Conservation (phyloP, 1,284 basidiomycete genomes). For the Wallemia hederae region DNA sequence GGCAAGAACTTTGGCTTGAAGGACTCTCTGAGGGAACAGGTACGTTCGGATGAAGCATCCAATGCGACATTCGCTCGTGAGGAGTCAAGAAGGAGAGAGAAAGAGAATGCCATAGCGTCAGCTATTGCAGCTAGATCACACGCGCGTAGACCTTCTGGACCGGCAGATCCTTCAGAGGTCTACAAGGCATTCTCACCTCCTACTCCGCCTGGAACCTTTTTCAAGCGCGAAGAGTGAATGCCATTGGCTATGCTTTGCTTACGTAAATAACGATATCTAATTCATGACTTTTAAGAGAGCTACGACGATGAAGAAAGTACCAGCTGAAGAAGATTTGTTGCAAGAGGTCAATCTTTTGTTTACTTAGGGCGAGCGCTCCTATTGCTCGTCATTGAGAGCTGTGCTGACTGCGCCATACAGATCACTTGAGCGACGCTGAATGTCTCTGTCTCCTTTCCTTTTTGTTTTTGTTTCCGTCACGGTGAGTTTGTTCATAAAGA, state of each 20-base stretch:
- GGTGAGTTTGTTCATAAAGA: too few species aligned
- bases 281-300: not conserved
- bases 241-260: not conserved
- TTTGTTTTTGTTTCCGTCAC: not conserved
- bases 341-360: slow-evolving; percentile 1
- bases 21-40: not conserved
- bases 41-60: not conserved
- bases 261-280: not conserved
- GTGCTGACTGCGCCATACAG: not conserved
- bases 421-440: not conserved
- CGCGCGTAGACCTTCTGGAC: not conserved
- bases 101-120: not conserved
- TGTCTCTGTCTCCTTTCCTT: not conserved
- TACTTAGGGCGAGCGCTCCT: not conserved
- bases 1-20: not conserved
- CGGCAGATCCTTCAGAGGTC: not conserved
- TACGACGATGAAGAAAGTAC: not conserved
- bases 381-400: not conserved
- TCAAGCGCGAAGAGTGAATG: not conserved
- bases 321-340: not conserved
- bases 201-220: not conserved
- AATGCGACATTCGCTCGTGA: not conserved
- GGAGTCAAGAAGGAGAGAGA: not conserved
- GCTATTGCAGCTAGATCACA: not conserved
- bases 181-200: not conserved